phyloP scores from a whole-genome alignment of 192 early-diverging fungal species.

The Linnemannia elongata region DNA sequence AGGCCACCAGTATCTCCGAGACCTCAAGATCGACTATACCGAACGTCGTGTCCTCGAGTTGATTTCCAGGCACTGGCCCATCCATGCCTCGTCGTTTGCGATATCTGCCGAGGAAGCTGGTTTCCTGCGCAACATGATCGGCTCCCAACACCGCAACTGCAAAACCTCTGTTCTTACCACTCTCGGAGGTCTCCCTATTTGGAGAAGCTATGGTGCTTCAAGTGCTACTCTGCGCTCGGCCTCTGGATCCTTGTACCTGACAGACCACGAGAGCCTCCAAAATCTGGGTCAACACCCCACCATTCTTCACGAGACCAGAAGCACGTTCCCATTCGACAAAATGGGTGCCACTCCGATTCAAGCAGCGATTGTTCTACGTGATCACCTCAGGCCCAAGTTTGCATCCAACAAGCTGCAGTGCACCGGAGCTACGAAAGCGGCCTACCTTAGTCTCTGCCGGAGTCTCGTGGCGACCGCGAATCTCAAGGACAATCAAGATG shows the following conservation, averaged over 20 bases:
- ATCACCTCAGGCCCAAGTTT: constrained; percentile 4
- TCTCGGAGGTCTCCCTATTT: background rate
- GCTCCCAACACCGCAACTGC: too few relatives aligned
- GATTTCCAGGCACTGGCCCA: background rate
- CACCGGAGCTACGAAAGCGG: background rate
- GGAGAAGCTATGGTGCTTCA: background rate
- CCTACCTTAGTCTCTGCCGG: constrained; percentile 10
- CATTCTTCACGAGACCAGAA: background rate
- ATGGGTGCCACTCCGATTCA: background rate
- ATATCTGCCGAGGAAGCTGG: background rate
- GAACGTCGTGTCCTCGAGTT: background rate
- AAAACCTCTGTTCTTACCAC: background rate
- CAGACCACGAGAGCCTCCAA: background rate
- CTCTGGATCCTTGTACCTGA: background rate
- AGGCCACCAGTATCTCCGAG: background rate
- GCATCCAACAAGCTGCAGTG: background rate
- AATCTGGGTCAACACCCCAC: background rate
- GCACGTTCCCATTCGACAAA: background rate
- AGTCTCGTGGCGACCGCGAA: background rate
- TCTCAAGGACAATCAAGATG: too few relatives aligned
- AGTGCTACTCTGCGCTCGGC: background rate
- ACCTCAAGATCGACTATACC: background rate
- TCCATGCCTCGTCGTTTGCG: background rate
- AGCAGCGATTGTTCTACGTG: background rate
- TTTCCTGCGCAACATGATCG: background rate